A percentile compares a stretch with the other conserved stretches of the same genome.
Evolutionary conservation across 495 filamentous ascomycete species (phyloP).

Genomic region (Penicillium fimorum): DNA sequence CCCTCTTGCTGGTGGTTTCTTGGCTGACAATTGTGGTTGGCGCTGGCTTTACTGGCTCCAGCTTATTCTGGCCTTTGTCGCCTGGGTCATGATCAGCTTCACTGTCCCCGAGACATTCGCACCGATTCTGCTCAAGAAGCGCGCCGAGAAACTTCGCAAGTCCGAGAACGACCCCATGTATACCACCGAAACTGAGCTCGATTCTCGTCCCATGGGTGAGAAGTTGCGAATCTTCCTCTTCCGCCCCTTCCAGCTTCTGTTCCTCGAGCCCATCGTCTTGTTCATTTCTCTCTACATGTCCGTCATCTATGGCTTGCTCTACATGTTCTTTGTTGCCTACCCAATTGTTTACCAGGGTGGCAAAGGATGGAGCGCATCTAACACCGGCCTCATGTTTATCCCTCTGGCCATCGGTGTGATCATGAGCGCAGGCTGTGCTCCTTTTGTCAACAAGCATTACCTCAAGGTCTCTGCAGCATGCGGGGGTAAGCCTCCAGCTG

Average conservation of each 20-base stretch:
- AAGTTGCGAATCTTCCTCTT: conserved; percentile 65
- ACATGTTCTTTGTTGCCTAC: conserved; percentile 81
- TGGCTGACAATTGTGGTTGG: conserved; percentile 69
- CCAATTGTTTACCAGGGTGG: conserved; percentile 76
- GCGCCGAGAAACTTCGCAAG: conserved; percentile 67
- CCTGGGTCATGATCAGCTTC: conserved; percentile 71
- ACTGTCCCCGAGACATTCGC: conserved; percentile 81
- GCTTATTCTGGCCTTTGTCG: conserved; percentile 63
- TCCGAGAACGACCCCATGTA: conserved; percentile 59
- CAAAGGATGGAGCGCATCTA: conserved; percentile 69
- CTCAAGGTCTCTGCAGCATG: conserved; percentile 56
- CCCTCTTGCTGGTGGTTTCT: conserved; percentile 73
- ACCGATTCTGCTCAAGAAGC: conserved; percentile 62
- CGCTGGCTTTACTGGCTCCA: conserved; percentile 86
- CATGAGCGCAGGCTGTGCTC: conserved; percentile 61
- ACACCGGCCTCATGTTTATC: conserved; percentile 80
- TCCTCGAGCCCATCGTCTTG: conserved; percentile 75
- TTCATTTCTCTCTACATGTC: conserved; percentile 77
- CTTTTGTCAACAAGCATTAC: conserved; percentile 75
- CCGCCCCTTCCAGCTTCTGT: conserved; percentile 77
- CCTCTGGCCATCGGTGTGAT: conserved; percentile 69
- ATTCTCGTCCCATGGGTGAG: conserved; percentile 61
- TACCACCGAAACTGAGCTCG: conserved; percentile 73
- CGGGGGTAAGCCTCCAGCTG: conserved; percentile 69
- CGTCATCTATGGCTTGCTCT: conserved; percentile 72